Conservation (phyloP, 805 yeast genomes). For the Candida insectalens region DNA sequence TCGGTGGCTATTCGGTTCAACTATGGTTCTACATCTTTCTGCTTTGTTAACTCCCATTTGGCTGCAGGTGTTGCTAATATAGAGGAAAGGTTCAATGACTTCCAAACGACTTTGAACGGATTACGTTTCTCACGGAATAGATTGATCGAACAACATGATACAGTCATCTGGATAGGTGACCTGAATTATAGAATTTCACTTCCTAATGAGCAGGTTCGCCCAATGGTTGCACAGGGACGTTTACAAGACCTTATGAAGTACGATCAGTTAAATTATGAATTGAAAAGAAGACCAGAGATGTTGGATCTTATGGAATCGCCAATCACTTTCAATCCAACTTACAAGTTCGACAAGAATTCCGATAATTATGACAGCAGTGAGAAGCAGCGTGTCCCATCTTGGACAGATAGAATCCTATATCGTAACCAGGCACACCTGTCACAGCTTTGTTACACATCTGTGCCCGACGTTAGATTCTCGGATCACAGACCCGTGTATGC, state of each 20-base stretch:
- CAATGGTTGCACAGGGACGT: slow-evolving; percentile 35
- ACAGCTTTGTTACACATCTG: slow-evolving; percentile 62
- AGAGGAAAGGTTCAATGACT: slow-evolving; percentile 82
- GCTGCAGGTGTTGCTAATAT: slow-evolving; percentile 86
- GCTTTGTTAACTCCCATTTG: slow-evolving; percentile 81
- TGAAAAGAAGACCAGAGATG: slow-evolving; percentile 63
- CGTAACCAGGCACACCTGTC: slow-evolving; percentile 46
- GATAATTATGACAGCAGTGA: slow-evolving; percentile 79
- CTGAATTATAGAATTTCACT: slow-evolving; percentile 73
- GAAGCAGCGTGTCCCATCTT: slow-evolving; percentile 86
- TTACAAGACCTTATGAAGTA: slow-evolving; percentile 43
- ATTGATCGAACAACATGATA: slow-evolving; percentile 73
- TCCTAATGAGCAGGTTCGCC: slow-evolving; percentile 66
- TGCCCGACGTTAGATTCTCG: slow-evolving; percentile 50
- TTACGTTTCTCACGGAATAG: slow-evolving; percentile 71
- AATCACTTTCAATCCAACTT: slow-evolving; percentile 78
- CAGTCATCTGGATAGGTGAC: slow-evolving; percentile 91
- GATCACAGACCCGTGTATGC: slow-evolving; percentile 94
- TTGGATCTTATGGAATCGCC: slow-evolving; percentile 68
- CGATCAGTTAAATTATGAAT: slow-evolving; percentile 76
- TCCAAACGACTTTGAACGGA: slow-evolving; percentile 63
- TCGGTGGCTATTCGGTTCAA: slow-evolving; percentile 88
- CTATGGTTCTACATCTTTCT: slow-evolving; percentile 70
- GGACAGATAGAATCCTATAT: slow-evolving; percentile 87
- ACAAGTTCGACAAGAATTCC: slow-evolving; percentile 84